Conservation (phyloP, 1,284 basidiomycete genomes). For the Inonotus hispidus region DNA sequence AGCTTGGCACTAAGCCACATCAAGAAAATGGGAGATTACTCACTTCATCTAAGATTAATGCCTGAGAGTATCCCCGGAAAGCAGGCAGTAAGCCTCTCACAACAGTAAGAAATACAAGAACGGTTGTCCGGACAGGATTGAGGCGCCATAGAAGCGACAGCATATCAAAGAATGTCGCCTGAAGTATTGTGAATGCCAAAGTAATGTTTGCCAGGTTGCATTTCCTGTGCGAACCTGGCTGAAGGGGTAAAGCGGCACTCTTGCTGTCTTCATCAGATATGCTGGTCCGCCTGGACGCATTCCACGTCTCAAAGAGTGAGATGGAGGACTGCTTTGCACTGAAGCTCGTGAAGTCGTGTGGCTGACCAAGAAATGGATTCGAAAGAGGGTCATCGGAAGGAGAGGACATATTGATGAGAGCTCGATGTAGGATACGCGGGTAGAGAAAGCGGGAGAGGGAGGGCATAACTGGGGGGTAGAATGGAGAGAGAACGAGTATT, state of each 20-base stretch:
- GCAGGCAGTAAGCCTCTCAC: constrained; percentile 70
- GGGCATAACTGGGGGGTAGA: constrained; percentile 6
- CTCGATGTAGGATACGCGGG: constrained; percentile 8
- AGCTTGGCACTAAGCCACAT: constrained; percentile 4
- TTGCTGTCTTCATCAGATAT: constrained; percentile 34
- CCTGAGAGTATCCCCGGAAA: constrained; percentile 77
- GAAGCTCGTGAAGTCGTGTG: background rate
- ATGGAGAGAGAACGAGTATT: constrained; percentile 3
- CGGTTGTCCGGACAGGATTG: constrained; percentile 58
- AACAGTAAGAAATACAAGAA: constrained; percentile 64
- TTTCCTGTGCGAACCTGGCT: constrained; percentile 62
- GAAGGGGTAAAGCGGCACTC: constrained; percentile 35
- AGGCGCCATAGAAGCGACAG: constrained; percentile 53
- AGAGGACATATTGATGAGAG: background rate
- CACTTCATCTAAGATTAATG: constrained; percentile 76
- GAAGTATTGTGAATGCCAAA: constrained; percentile 51
- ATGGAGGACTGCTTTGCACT: constrained; percentile 15
- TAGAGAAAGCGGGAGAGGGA: constrained; percentile 7
- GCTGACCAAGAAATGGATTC: constrained; percentile 6
- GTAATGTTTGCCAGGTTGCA: constrained; percentile 48
- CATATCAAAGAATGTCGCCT: constrained; percentile 50
- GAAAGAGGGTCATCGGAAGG: constrained; percentile 1
- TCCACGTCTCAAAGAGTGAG: constrained; percentile 54
- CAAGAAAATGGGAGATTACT: constrained; percentile 23
- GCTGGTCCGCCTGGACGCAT: constrained; percentile 45